Conservation (phyloP, 2,329 filamentous ascomycete genomes). For the Hypomyces perniciosus region DNA sequence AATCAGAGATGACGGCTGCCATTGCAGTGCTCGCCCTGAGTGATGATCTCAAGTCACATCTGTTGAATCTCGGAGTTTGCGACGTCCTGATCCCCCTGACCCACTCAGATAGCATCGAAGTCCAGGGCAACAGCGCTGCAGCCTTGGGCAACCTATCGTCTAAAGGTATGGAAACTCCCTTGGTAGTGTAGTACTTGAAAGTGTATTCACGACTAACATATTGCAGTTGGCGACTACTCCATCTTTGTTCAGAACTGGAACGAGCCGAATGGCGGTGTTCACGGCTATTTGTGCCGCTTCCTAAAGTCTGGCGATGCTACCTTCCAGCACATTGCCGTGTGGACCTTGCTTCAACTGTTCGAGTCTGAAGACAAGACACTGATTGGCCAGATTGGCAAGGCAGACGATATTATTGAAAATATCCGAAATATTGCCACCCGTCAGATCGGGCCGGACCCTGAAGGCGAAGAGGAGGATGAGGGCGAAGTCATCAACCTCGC, state of each 20-base stretch:
- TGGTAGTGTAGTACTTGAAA: not conserved
- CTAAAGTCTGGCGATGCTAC: slow-evolving; percentile 90
- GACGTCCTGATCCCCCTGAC: slow-evolving; percentile 94
- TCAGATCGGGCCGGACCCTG: slow-evolving; percentile 79
- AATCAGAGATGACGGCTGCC: slow-evolving; percentile 99
- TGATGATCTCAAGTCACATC: slow-evolving; percentile 88
- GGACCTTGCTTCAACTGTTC: slow-evolving; percentile 90
- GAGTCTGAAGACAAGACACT: slow-evolving; percentile 90
- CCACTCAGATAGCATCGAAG: slow-evolving; percentile 91
- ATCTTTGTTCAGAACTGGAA: slow-evolving; percentile 95
- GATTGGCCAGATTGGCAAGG: slow-evolving; percentile 82
- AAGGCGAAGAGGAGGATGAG: slow-evolving; percentile 83
- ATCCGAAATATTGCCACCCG: slow-evolving; percentile 88
- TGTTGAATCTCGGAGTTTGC: slow-evolving; percentile 88
- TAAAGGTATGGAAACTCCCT: slow-evolving; percentile 61
- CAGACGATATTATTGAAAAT: slow-evolving; percentile 85
- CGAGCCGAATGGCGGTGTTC: slow-evolving; percentile 87
- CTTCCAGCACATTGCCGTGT: slow-evolving; percentile 98
- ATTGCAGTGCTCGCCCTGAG: slow-evolving; percentile 94
- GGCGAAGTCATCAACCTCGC: slow-evolving; percentile 89
- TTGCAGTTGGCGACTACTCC: slow-evolving; percentile 83
- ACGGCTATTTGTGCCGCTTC: slow-evolving; percentile 91
- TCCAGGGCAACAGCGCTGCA: slow-evolving; percentile 96
- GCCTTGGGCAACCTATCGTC: slow-evolving; percentile 93
- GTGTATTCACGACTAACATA: not conserved